These are phyloP conservation scores for Auxenochlorella pyrenoidosa DNA, from an alignment of 139 green algal species.

Conservation along the genomic window DNA sequence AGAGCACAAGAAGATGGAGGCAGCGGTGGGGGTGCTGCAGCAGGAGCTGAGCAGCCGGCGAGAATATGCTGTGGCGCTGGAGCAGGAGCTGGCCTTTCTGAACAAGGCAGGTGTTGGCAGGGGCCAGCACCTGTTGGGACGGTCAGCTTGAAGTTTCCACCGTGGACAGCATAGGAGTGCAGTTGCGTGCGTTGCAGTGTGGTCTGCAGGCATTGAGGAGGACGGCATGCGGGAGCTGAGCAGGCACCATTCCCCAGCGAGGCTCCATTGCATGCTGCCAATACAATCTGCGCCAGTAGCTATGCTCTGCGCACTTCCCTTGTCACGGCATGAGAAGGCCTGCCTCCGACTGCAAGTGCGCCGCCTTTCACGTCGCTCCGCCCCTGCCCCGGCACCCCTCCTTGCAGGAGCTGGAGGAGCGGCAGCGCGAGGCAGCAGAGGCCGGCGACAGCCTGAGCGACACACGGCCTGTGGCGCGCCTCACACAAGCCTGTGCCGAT, in stretches of 20 bases:
- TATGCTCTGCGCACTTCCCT: no score
- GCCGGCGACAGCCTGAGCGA: constrained; percentile 81
- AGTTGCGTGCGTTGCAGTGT: no score
- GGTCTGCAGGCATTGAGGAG: no score
- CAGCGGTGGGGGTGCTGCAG: neutral
- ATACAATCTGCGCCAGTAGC: no score
- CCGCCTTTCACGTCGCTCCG: neutral
- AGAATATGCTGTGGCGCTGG: constrained; percentile 11
- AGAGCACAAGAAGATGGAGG: neutral
- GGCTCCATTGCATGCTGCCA: no score
- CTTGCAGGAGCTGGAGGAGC: constrained; percentile 68
- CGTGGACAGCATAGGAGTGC: no score
- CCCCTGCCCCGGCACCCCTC: no score
- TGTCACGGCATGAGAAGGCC: neutral
- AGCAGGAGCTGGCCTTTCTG: constrained; percentile 31
- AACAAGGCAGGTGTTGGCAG: constrained; percentile 36
- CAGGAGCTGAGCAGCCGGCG: neutral
- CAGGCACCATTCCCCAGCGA: neutral
- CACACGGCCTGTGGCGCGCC: constrained; percentile 74
- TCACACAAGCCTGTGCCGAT: constrained; percentile 77
- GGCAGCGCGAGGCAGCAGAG: constrained; percentile 75
- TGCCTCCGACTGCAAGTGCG: neutral
- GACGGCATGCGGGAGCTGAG: neutral
- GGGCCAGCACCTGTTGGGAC: no score
- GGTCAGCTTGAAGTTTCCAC: no score